Base-by-base conservation (phyloP, 768 basidiomycete genomes). In the Chalciporus chontae region DNA sequence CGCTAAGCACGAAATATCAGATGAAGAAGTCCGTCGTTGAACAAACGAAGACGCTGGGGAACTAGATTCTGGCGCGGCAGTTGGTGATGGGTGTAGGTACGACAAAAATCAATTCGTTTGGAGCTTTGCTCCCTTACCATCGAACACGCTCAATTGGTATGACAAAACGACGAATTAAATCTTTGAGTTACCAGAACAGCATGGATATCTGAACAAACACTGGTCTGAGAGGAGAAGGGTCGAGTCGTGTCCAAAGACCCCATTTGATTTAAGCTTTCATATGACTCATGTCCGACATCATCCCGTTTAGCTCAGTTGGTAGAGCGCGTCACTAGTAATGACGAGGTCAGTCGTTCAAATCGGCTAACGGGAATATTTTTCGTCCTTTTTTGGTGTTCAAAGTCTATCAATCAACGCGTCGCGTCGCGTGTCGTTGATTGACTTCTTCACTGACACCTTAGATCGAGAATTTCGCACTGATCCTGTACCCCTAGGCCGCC, bases 241-340 rank as follows among this genome's bases (percentile, higher is more conserved):
- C n/a, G n/a, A n/a, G n/a, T n/a, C n/a, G n/a, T n/a, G n/a, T n/a
- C n/a, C n/a, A n/a, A n/a, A n/a, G n/a, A n/a, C n/a, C n/a, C n/a
- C n/a, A n/a, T n/a, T n/a, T n/a, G n/a, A n/a, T n/a, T n/a, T n/a
- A n/a, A n/a, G n/a, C n/a, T n/a, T n/a, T n/a, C n/a, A 21, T 21
- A 21, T 21, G 21, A 21, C 21, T 21, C 4, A 2, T 21, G 21
- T 37, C 45, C n/a, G 26, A 24, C 5, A 5, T 34, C 8, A 19
- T 68, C 67, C 67, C 67, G 67, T 68, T 68, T 68, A 68, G 67
- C 67, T 68, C 67, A 68, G 67, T 67, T 70, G 67, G 73, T 80
- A 80, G 79, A 80, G 79, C 79, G 79, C 78, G 77, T 80, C 78
- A 81, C 78, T 82, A 78, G 74, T 79, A 78, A 80, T 80, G 78